These are phyloP conservation scores for Lactifluus pinguis DNA, from an alignment of 768 basidiomycete species.

Conservation along the genomic window DNA sequence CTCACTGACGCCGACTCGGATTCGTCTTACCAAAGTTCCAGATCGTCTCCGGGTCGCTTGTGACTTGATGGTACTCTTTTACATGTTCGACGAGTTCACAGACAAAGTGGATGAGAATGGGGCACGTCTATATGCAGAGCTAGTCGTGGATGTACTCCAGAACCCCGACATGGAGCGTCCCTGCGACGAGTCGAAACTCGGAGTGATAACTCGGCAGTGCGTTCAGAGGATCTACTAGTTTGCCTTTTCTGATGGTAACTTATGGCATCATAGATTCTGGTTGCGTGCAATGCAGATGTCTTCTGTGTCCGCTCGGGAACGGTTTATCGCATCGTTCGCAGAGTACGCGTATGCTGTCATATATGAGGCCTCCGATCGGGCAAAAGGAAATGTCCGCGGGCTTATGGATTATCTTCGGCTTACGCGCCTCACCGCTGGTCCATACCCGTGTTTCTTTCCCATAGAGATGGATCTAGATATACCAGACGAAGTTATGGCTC, in stretches of 20 bases:
- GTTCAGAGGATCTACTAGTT: conserved; percentile 19
- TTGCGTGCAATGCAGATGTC: conserved; percentile 22
- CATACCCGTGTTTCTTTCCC: conserved; percentile 32
- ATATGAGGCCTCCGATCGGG: conserved; percentile 35
- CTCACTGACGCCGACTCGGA: neutral
- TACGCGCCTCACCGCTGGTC: conserved; percentile 34
- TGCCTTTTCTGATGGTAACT: neutral
- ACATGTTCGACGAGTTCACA: conserved; percentile 42
- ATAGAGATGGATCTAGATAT: conserved; percentile 31
- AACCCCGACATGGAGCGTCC: conserved; percentile 31
- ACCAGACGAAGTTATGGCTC: conserved; percentile 33
- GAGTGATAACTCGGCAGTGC: conserved; percentile 35
- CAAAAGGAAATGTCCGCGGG: conserved; percentile 25
- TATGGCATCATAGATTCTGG: conserved; percentile 30
- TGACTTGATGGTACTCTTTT: conserved; percentile 45
- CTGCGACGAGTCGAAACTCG: conserved; percentile 30
- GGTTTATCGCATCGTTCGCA: conserved; percentile 32
- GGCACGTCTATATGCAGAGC: conserved; percentile 27
- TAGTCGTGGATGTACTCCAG: conserved; percentile 33
- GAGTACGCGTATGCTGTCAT: conserved; percentile 32
- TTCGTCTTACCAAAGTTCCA: neutral
- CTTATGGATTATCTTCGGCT: conserved; percentile 34
- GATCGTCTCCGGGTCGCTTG: conserved; percentile 32
- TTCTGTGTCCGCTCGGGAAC: conserved; percentile 21
- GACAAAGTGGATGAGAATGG: conserved; percentile 30